Evolutionary conservation across 108 stramenopile species (phyloP).

Genomic region (Pseudonitzschia pungens): DNA sequence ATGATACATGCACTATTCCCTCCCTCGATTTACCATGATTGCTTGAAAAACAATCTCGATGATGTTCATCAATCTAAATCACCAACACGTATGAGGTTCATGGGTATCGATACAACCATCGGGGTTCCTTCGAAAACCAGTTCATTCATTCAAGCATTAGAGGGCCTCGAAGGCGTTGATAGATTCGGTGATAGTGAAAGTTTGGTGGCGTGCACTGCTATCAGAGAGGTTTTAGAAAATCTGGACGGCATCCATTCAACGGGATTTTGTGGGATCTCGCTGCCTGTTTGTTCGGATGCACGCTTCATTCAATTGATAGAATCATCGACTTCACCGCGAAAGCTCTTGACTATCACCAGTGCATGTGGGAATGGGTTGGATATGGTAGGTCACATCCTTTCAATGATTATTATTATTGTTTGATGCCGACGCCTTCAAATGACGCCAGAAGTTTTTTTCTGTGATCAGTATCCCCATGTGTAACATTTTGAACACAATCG

Average conservation of each 20-base stretch:
- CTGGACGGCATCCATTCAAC: constrained; percentile 56
- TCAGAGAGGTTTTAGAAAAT: constrained; percentile 69
- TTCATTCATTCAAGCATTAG: constrained; percentile 70
- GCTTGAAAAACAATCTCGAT: neutral
- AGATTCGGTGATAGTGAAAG: constrained; percentile 66
- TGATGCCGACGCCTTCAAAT: too few species aligned
- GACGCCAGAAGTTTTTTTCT: too few species aligned
- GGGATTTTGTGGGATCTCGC: constrained; percentile 86
- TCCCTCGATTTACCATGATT: neutral
- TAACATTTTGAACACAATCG: too few species aligned
- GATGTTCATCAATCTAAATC: neutral
- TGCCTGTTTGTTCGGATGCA: constrained; percentile 77
- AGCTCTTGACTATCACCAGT: constrained; percentile 63
- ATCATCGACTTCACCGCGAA: constrained; percentile 6
- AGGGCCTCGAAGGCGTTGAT: constrained; percentile 55
- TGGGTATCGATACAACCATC: constrained; percentile 80
- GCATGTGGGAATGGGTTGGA: constrained; percentile 87
- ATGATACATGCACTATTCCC: neutral
- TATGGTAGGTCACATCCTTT: constrained; percentile 67
- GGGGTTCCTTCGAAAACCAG: constrained; percentile 68
- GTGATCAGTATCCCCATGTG: too few species aligned
- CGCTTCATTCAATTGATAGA: constrained; percentile 61
- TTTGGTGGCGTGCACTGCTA: constrained; percentile 65
- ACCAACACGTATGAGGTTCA: constrained; percentile 28
- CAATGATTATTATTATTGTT: too few species aligned